These are phyloP conservation scores for Phytophthora megakarya DNA, from an alignment of 352 stramenopile genomes.

Conservation along the genomic window DNA sequence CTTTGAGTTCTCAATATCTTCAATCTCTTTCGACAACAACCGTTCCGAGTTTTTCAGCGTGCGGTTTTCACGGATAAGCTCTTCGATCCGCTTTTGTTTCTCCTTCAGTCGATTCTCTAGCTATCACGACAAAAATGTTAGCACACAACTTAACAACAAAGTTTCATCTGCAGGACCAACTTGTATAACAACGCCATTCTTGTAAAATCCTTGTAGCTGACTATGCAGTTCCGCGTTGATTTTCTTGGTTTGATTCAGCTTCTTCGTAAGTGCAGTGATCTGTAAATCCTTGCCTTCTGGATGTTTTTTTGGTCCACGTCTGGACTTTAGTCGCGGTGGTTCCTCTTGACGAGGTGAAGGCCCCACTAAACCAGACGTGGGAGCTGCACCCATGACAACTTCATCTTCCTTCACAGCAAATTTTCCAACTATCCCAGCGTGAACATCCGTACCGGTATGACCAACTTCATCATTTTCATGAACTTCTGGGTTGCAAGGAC, in stretches of 20 bases:
- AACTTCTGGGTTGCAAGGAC: no score
- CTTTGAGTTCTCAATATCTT: slow-evolving; percentile 62
- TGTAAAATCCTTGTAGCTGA: slow-evolving; percentile 57
- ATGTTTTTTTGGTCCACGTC: slow-evolving; percentile 5
- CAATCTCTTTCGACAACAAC: slow-evolving; percentile 56
- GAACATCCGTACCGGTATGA: no score
- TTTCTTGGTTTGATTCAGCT: slow-evolving; percentile 53
- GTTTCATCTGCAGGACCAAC: slow-evolving; percentile 11
- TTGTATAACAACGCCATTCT: slow-evolving; percentile 54
- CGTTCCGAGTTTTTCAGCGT: slow-evolving; percentile 62
- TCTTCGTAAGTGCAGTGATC: slow-evolving; percentile 39
- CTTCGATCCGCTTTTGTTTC: slow-evolving; percentile 63
- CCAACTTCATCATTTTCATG: no score
- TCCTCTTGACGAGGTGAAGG: slow-evolving; percentile 10
- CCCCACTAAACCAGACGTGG: neutral
- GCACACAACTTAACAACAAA: neutral
- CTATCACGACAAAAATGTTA: slow-evolving; percentile 26
- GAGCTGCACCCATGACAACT: neutral
- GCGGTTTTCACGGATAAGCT: slow-evolving; percentile 63
- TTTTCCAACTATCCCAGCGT: no score
- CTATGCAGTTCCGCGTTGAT: slow-evolving; percentile 47
- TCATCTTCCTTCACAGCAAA: neutral
- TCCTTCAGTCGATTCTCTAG: slow-evolving; percentile 72
- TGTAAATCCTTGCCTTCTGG: slow-evolving; percentile 13
- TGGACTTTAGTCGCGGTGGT: neutral